A percentile compares a stretch with the other conserved stretches of the same genome.
These are phyloP conservation scores for Protostelium mycophagum DNA, from an alignment of 78 protist species.

Conservation along the genomic window DNA sequence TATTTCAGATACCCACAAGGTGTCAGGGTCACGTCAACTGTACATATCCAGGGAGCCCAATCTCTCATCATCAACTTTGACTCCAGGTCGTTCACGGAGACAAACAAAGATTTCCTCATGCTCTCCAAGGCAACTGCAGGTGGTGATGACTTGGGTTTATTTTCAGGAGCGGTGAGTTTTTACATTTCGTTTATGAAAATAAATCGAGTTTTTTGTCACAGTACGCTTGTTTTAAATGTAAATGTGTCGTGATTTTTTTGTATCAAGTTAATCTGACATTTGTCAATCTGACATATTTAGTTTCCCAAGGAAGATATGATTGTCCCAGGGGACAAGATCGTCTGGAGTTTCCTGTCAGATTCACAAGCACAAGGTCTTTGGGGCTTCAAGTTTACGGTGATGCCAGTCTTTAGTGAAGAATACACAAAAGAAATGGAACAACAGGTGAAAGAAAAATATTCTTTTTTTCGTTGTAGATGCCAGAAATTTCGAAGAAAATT, in stretches of 20 bases:
- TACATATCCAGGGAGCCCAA: constrained; percentile 17
- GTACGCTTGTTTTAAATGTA: no score
- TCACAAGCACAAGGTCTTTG: constrained; percentile 35
- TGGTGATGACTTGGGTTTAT: constrained; percentile 55
- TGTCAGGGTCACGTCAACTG: constrained; percentile 35
- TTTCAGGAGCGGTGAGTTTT: constrained; percentile 22
- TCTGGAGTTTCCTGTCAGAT: constrained; percentile 60
- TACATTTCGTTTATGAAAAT: not conserved
- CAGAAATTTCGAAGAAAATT: not conserved
- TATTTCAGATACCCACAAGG: constrained; percentile 22
- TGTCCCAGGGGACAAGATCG: constrained; percentile 38
- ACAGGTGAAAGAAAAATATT: not conserved
- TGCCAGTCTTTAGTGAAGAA: constrained; percentile 44
- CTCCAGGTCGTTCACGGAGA: constrained; percentile 40
- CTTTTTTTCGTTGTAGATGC: no score
- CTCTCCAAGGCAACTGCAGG: constrained; percentile 37
- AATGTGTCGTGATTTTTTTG: no score
- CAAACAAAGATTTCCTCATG: constrained; percentile 55
- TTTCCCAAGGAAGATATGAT: constrained; percentile 34
- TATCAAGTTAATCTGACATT: no score
- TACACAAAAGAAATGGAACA: not conserved
- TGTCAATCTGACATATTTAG: not conserved
- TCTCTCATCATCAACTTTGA: constrained; percentile 41
- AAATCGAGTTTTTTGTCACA: no score
- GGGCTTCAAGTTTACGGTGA: constrained; percentile 54